Base-by-base conservation (phyloP, 495 filamentous ascomycete genomes). In the Monascus purpureus region DNA sequence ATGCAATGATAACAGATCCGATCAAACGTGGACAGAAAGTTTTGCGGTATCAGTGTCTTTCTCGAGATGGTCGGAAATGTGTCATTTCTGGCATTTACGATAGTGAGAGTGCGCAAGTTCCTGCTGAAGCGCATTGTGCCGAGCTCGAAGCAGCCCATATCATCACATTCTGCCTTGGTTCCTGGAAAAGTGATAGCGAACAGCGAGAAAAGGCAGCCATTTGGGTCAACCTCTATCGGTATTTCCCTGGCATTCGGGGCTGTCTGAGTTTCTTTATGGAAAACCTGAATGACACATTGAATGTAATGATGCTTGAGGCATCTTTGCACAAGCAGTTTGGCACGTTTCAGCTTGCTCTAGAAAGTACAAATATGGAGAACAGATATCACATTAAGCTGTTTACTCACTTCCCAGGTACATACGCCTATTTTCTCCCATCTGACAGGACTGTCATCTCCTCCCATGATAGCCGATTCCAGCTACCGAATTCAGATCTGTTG, bases 391-490 rank as follows among this genome's bases (percentile, higher is more conserved):
- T 22, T 9, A 22, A 22, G 9, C 4, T 9, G 20, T 22, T 22
- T 22, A 4, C 20, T 22, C 5, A 9, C 4, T 22, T 22, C 20
- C 20, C 20, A 22, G 20, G 9, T 4, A 5, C 6, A n/a, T 31
- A 31, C 15, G 6, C 3, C 6, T 6, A 3, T 15, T 11, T n/a
- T 31, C 15, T 31, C 9, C 29, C 29, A 15, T 18, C 14, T 18
- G 15, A 17, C 15, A 31, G 29, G 15, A 17, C 9, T 14, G 15
- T 31, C 15, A 31, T 14, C 9, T 17, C 29, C 15, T 17, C 14
- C n/a, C 29, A 31, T 17, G 29, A 31, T n/a, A 18, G 29, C 11
- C 15, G 29, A 31, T 31, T 17, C 18, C 29, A n/a, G 6, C 29
- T 31, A 15, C 29, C 29, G 14, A 13, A 31, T 17, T 14, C 9